A percentile compares a stretch with the other conserved stretches of the same genome.
These are phyloP conservation scores for Cicer chorassanicum DNA, from an alignment of 306 rosid genomes.

Conservation along the genomic window DNA sequence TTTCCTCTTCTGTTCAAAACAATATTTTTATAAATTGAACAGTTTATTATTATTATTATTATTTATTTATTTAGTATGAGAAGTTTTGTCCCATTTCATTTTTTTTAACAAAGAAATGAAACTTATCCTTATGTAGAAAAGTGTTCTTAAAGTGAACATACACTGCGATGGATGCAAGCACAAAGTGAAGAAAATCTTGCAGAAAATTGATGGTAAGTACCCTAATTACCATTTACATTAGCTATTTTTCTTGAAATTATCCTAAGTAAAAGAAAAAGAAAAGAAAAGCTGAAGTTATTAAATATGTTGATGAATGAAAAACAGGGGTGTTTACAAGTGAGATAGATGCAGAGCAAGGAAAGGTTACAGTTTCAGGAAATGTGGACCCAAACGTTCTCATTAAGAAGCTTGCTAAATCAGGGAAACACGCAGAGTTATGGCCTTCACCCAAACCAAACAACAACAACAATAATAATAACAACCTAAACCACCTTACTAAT, in stretches of 20 bases:
- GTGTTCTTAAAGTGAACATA: slow-evolving; percentile 91
- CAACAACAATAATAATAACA: slow-evolving; percentile 39
- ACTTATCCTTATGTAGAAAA: slow-evolving; percentile 69
- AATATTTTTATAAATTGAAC: slow-evolving; percentile 15
- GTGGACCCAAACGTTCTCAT: slow-evolving; percentile 83
- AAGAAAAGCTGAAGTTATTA: too few species aligned
- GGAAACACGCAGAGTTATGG: slow-evolving; percentile 92
- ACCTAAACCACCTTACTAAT: slow-evolving; percentile 54
- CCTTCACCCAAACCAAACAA: slow-evolving; percentile 60
- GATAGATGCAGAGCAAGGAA: slow-evolving; percentile 92
- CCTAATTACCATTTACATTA: neutral
- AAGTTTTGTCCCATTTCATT: too few species aligned
- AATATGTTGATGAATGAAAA: neutral
- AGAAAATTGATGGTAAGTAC: slow-evolving; percentile 84
- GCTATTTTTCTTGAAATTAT: neutral
- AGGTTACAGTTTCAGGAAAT: slow-evolving; percentile 84
- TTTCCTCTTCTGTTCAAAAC: neutral
- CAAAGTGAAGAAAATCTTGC: slow-evolving; percentile 92
- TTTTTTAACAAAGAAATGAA: neutral
- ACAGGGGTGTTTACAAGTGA: slow-evolving; percentile 90
- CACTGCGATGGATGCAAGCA: slow-evolving; percentile 98
- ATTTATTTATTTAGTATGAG: too few species aligned
- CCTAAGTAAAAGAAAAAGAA: neutral
- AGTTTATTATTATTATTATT: too few species aligned
- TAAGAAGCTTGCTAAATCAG: slow-evolving; percentile 86